Percentiles rank a stretch among this genome's conserved stretches.
phyloP scores from a whole-genome alignment of 2,329 filamentous ascomycete species.

The Neonectria ditissima region DNA sequence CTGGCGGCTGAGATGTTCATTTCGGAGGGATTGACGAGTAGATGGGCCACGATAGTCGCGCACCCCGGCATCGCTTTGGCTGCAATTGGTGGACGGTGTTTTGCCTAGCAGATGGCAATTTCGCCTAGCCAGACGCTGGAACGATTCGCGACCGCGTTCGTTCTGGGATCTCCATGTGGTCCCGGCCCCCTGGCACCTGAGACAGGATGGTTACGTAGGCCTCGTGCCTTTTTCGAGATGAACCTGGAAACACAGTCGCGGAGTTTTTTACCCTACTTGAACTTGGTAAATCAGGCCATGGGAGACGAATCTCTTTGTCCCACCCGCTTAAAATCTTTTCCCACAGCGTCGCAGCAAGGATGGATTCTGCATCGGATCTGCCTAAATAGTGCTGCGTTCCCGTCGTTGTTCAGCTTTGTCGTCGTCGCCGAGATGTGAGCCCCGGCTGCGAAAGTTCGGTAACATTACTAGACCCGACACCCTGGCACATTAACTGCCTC shows the following conservation, averaged over 20 bases:
- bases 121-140: neutral
- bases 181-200: constrained; percentile 17
- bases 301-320: neutral
- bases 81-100: constrained; percentile 25
- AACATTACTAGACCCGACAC: too few species aligned
- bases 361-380: neutral
- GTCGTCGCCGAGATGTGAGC: too few species aligned
- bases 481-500: neutral
- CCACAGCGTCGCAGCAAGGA: neutral
- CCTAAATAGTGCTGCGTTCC: neutral
- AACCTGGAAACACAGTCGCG: neutral
- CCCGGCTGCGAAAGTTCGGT: neutral
- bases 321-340: constrained; percentile 20
- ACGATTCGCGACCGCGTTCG: constrained; percentile 21
- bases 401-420: neutral
- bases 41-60: constrained; percentile 2
- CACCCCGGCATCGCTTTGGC: neutral
- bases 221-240: neutral
- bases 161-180: constrained; percentile 10
- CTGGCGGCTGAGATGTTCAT: neutral
- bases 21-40: constrained; percentile 15
- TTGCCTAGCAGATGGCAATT: constrained; percentile 16
- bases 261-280: too few species aligned
- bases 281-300: constrained; percentile 12
- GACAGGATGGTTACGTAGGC: constrained; percentile 26